Evolutionary conservation across 768 basidiomycete species (phyloP), one percentile per base, ranked within the genome.

Genomic region (Lepiota brunneoincarnata): DNA sequence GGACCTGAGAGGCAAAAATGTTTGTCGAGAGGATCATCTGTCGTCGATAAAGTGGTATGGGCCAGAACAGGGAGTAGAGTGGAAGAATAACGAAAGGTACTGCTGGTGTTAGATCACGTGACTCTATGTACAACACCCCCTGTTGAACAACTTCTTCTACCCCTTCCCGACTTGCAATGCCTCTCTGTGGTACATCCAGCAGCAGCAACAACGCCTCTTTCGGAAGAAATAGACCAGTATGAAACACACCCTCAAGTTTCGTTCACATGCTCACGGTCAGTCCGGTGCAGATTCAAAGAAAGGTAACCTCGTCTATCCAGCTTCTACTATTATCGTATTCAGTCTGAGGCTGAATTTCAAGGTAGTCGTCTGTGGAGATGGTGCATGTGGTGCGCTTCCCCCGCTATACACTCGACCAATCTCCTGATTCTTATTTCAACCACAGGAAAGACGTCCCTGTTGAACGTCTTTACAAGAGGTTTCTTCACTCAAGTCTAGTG

Each of bases 401-500:
- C 18, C 23, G 44, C 51, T 20, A 49, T 58, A 45, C 49, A 53
- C 43, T 55, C 50, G 35, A 49, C 44, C 44, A 56, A 55, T 54
- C 49, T 58, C 49, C 53, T 54, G 61, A 64, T 65, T 40, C 41
- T 54, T 15, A 44, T 45, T 56, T 38, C n/a, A 43, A 59, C 56
- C 60, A 26, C 60, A 88, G 87, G 87, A 61, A 90, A 92, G 75
- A 92, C 89, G 1, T 91, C 89, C 23, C 75, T 93, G 37, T 74
- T 93, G 58, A 94, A 93, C 67, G 93, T 93, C 43, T 95, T 89
- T 69, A 91, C 89, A 47, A 75, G 87, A 54, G 95, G 95, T 35
- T 92, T 91, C 77, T 98, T 98, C 69, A 95, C 95, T 26, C 87
- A 91, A 79, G 84, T 93, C 64, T 94, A 96, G 91, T 92, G 68